Evolutionary conservation across 441 rosid genomes (phyloP).

Genomic region (Populus trichocarpa): DNA sequence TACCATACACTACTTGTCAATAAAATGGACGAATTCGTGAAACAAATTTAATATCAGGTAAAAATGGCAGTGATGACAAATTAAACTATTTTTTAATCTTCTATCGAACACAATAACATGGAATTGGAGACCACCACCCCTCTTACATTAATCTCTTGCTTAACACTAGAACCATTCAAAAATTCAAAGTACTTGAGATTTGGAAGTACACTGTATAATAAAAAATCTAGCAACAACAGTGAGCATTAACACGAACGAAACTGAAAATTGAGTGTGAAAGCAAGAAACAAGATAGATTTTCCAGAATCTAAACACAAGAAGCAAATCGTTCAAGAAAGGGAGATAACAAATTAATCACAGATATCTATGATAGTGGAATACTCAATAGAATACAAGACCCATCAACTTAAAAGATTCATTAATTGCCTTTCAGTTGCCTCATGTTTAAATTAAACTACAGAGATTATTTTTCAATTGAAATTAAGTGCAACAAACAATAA

Average conservation of each 20-base stretch:
- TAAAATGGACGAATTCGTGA: neutral
- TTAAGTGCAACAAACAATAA: neutral
- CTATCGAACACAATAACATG: neutral
- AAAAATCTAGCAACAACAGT: neutral
- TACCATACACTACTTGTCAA: neutral
- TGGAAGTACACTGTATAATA: neutral
- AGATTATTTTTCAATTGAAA: neutral
- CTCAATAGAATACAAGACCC: neutral
- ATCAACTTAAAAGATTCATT: neutral
- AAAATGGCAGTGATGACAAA: neutral
- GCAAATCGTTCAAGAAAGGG: neutral
- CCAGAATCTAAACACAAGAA: neutral
- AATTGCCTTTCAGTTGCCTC: neutral
- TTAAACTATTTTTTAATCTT: neutral
- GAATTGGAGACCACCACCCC: neutral
- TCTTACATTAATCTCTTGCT: neutral
- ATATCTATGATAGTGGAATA: neutral
- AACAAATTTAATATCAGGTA: neutral
- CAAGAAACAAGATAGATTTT: neutral
- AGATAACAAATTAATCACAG: neutral
- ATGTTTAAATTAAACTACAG: neutral
- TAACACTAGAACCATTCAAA: neutral
- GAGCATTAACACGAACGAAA: too few species aligned
- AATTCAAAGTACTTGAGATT: neutral
- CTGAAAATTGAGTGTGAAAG: neutral